Evolutionary conservation across 768 basidiomycete species (phyloP).

Genomic region (Phaffia tasmanica): DNA sequence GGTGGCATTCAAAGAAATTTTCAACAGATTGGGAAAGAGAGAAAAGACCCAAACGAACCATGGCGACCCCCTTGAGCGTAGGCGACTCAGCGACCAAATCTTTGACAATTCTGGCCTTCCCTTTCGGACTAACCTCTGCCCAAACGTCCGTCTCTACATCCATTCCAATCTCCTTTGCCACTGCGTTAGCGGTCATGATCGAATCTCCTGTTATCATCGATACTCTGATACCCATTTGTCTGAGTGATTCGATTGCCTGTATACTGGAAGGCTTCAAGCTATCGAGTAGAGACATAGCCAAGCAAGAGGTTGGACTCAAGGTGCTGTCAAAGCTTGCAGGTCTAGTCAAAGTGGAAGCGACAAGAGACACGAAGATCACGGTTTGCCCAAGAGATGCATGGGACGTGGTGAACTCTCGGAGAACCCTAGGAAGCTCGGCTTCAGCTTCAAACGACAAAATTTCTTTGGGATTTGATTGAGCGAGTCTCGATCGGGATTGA

Average conservation of each 20-base stretch:
- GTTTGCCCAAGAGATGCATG: slow-evolving; percentile 68
- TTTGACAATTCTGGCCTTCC: slow-evolving; percentile 74
- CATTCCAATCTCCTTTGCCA: slow-evolving; percentile 86
- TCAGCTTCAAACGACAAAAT: slow-evolving; percentile 34
- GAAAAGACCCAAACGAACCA: slow-evolving; percentile 47
- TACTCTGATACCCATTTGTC: slow-evolving; percentile 82
- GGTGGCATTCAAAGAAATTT: neutral
- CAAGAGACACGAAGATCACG: slow-evolving; percentile 72
- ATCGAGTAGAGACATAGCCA: slow-evolving; percentile 78
- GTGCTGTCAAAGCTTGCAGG: slow-evolving; percentile 23
- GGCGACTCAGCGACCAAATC: slow-evolving; percentile 57
- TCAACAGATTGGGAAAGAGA: neutral
- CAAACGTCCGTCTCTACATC: slow-evolving; percentile 60
- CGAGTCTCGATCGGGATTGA: slow-evolving; percentile 29
- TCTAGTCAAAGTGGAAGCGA: slow-evolving; percentile 35
- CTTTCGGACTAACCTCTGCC: slow-evolving; percentile 88
- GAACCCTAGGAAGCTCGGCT: slow-evolving; percentile 46
- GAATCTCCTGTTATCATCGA: slow-evolving; percentile 92
- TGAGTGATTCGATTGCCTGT: slow-evolving; percentile 67
- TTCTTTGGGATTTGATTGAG: slow-evolving; percentile 29
- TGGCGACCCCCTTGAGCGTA: slow-evolving; percentile 54
- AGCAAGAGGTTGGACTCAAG: slow-evolving; percentile 47
- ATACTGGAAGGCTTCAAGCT: slow-evolving; percentile 72
- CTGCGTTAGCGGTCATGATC: slow-evolving; percentile 67
- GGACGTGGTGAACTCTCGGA: slow-evolving; percentile 55